Percentiles rank a stretch among this genome's conserved stretches.
Conservation (phyloP, 2,329 filamentous ascomycete genomes). For the Westerdykella sp. region DNA sequence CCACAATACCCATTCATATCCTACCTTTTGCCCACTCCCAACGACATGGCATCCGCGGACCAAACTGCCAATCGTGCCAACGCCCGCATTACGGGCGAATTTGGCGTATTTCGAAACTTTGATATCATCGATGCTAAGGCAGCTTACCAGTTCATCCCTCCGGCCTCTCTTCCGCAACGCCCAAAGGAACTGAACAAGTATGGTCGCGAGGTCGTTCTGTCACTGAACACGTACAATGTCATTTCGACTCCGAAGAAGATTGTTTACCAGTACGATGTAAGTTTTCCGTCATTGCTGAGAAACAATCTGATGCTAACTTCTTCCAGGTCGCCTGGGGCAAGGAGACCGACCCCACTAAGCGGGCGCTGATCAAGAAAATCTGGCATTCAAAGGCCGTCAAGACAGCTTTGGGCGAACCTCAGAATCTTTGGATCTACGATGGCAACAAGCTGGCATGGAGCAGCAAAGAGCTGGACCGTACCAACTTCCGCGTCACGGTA, state of each 20-base stretch:
- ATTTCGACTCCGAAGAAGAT: constrained; percentile 51
- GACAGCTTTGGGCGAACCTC: constrained; percentile 41
- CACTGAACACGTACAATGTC: constrained; percentile 72
- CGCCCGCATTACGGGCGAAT: no score
- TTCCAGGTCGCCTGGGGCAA: constrained; percentile 59
- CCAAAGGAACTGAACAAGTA: constrained; percentile 34
- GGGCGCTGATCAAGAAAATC: constrained; percentile 64
- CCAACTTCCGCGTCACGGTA: constrained; percentile 47
- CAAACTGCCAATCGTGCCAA: no score
- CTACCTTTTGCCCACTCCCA: not conserved
- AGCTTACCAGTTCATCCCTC: constrained; percentile 17
- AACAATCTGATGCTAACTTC: constrained; percentile 7
- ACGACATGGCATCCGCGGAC: no score
- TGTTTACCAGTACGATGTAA: constrained; percentile 81
- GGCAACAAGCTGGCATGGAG: constrained; percentile 82
- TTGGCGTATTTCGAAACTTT: constrained; percentile 11
- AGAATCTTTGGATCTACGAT: constrained; percentile 65
- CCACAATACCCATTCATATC: not conserved
- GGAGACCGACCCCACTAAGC: constrained; percentile 51
- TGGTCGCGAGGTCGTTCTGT: constrained; percentile 37
- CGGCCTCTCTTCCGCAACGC: constrained; percentile 26
- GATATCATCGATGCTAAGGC: constrained; percentile 15
- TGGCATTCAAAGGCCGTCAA: constrained; percentile 64
- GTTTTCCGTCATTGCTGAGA: constrained; percentile 29
- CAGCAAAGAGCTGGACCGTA: constrained; percentile 27